Evolutionary conservation across 2,329 filamentous ascomycete species (phyloP).

Genomic region (Ceratocystis papillata): DNA sequence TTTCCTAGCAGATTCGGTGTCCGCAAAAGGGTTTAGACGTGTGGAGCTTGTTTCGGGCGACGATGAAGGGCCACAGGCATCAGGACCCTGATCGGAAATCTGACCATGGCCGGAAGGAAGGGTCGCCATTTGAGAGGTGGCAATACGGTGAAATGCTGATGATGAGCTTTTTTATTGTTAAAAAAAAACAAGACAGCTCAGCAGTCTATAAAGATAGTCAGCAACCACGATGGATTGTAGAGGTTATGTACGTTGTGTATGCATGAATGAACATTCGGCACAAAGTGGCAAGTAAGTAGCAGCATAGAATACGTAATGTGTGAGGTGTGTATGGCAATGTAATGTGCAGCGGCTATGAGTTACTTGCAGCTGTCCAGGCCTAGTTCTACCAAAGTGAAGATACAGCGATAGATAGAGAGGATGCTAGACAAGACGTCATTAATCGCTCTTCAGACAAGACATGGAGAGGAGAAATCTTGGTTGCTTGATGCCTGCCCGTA

Average conservation of each 20-base stretch:
- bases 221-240: neutral
- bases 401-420: neutral
- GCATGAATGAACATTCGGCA: neutral
- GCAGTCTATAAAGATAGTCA: slow-evolving; percentile 8
- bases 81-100: slow-evolving; percentile 23
- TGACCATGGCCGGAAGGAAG: slow-evolving; percentile 3
- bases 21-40: slow-evolving; percentile 54
- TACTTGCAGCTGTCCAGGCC: neutral
- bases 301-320: no score
- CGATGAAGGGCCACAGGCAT: slow-evolving; percentile 44
- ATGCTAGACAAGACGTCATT: neutral
- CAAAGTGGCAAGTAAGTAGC: no score
- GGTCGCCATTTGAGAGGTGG: slow-evolving; percentile 8
- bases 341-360: neutral
- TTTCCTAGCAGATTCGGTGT: slow-evolving; percentile 49
- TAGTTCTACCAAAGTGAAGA: neutral
- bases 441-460: neutral
- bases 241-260: neutral
- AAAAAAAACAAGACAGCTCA: neutral
- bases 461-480: neutral
- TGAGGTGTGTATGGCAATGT: no score
- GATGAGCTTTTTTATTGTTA: slow-evolving; percentile 32
- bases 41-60: slow-evolving; percentile 50
- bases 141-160: slow-evolving; percentile 31
- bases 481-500: slow-evolving; percentile 1